phyloP scores from a whole-genome alignment of 2,329 filamentous ascomycete genomes.

The Aspergillus neotritici region DNA sequence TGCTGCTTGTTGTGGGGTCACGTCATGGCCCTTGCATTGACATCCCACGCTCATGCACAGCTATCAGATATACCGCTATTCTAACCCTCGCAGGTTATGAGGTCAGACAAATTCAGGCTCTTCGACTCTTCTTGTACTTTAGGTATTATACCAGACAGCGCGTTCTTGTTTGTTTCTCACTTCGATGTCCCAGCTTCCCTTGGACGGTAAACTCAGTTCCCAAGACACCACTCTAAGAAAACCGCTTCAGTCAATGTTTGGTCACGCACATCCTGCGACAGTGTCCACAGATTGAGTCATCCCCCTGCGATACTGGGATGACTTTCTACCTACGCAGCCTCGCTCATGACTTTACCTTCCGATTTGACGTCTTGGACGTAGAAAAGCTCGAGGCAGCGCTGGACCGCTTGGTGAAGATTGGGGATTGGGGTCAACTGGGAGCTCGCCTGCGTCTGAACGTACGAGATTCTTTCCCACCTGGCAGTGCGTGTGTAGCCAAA shows the following conservation, averaged over 20 bases:
- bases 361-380: conserved; percentile 45
- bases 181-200: too few species aligned
- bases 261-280: conserved; percentile 1
- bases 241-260: neutral
- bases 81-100: too few species aligned
- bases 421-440: conserved; percentile 45
- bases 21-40: too few species aligned
- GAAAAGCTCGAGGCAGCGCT: conserved; percentile 36
- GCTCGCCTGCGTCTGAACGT: conserved; percentile 42
- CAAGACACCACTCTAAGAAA: too few species aligned
- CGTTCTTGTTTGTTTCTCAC: too few species aligned
- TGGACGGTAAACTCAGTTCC: too few species aligned
- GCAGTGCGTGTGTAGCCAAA: conserved; percentile 2
- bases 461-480: neutral
- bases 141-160: too few species aligned
- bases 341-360: conserved; percentile 23
- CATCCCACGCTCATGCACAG: too few species aligned
- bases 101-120: too few species aligned
- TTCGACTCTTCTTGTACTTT: too few species aligned
- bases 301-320: conserved; percentile 12
- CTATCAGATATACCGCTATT: too few species aligned
- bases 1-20: too few species aligned
- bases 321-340: conserved; percentile 6
- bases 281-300: conserved; percentile 11
- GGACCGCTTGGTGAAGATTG: conserved; percentile 36